Conservation (phyloP, 768 basidiomycete genomes). For the Russula griseocarnosa region DNA sequence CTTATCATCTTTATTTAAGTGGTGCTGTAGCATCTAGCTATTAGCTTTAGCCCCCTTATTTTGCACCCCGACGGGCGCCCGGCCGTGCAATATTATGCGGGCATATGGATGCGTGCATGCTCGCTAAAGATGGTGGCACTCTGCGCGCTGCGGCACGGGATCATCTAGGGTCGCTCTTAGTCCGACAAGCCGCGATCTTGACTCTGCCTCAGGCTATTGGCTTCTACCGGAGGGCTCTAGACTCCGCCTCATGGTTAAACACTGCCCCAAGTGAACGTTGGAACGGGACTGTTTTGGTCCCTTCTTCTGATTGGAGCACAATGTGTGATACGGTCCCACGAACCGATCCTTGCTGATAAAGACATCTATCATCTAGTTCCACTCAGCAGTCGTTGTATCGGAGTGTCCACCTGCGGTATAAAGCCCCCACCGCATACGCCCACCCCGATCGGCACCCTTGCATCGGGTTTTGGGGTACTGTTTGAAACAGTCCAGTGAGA, state of each 20-base stretch:
- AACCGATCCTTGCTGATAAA: conserved; percentile 6
- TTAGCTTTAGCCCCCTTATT: conserved; percentile 2
- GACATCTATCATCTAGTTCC: conserved; percentile 1
- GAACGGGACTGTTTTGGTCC: neutral
- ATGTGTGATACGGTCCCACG: neutral
- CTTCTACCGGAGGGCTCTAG: conserved; percentile 9
- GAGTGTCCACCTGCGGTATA: neutral
- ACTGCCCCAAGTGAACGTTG: neutral
- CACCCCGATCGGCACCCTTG: conserved; percentile 22
- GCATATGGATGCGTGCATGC: neutral
- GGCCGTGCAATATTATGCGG: neutral
- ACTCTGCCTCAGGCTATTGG: conserved; percentile 2
- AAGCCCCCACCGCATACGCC: conserved; percentile 10
- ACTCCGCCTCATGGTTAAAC: conserved; percentile 3
- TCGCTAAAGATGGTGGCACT: neutral
- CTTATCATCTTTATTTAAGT: neutral
- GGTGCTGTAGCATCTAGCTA: conserved; percentile 5
- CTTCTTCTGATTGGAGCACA: conserved; percentile 6
- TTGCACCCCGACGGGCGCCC: neutral
- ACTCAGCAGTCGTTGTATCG: neutral
- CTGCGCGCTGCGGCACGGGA: neutral
- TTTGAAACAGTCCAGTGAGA: conserved; percentile 20
- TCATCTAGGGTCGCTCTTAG: neutral
- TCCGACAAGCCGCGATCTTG: conserved; percentile 6
- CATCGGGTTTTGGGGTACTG: conserved; percentile 24